Percentiles rank a stretch among this genome's conserved stretches.
These are phyloP conservation scores for Colletotrichum lupini DNA, from an alignment of 2,329 filamentous ascomycete species.

Conservation along the genomic window DNA sequence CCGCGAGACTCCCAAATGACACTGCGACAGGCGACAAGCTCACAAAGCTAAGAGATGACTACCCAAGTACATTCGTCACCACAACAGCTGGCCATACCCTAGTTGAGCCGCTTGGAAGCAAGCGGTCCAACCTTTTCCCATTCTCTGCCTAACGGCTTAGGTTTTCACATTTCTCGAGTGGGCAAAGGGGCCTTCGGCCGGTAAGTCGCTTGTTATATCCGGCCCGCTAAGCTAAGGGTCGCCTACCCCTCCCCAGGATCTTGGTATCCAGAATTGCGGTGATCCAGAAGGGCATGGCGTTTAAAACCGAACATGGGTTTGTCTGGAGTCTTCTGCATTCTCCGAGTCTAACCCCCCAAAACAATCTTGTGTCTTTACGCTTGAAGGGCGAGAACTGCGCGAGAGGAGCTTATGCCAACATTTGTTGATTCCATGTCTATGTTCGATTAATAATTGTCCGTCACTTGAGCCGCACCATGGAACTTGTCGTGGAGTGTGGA, in stretches of 20 bases:
- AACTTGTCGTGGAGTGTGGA: neutral
- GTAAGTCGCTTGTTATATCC: neutral
- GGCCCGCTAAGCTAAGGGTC: neutral
- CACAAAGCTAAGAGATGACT: neutral
- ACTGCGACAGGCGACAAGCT: neutral
- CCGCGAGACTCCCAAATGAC: neutral
- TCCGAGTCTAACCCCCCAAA: neutral
- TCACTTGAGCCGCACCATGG: neutral
- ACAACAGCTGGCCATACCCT: neutral
- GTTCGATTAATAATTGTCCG: neutral
- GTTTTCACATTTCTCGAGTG: too few relatives aligned
- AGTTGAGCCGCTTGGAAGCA: neutral
- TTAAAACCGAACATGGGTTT: constrained; percentile 17
- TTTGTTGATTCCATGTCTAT: neutral
- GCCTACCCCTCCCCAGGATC: constrained; percentile 3
- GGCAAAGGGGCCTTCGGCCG: neutral
- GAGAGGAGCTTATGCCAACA: neutral
- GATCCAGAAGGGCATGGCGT: constrained; percentile 8
- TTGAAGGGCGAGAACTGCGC: neutral
- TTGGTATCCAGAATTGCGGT: constrained; percentile 1
- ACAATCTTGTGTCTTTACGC: neutral
- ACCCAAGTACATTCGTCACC: neutral
- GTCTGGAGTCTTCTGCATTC: constrained; percentile 1
- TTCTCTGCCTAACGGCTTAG: neutral
- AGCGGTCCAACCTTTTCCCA: neutral